Percentiles rank a stretch among this genome's conserved stretches.
phyloP scores from a whole-genome alignment of 2,329 filamentous ascomycete genomes.

The Didymella arachidicola region DNA sequence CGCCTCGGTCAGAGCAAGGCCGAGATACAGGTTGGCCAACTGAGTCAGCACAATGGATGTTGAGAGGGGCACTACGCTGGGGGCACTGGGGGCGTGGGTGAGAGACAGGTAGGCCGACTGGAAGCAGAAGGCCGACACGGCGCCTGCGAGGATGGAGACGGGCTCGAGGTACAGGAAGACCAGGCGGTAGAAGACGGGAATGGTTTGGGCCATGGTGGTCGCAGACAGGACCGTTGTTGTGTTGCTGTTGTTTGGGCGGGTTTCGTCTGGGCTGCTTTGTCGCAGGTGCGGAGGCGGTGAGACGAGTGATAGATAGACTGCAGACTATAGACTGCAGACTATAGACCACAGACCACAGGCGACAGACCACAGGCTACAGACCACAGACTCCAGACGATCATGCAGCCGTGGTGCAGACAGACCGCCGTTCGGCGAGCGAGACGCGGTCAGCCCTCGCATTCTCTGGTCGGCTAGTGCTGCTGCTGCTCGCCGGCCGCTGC shows the following conservation, averaged over 20 bases:
- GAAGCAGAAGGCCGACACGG: slow-evolving; percentile 61
- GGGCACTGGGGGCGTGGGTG: slow-evolving; percentile 65
- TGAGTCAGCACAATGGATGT: slow-evolving; percentile 75
- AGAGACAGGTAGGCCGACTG: slow-evolving; percentile 68
- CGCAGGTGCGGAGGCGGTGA: slow-evolving; percentile 12
- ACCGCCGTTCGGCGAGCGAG: slow-evolving; percentile 4
- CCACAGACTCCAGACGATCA: not conserved
- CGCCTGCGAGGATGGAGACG: slow-evolving; percentile 61
- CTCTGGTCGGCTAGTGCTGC: not conserved
- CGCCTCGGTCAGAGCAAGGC: slow-evolving; percentile 80
- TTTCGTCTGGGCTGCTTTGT: slow-evolving; percentile 16
- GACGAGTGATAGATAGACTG: too few species aligned
- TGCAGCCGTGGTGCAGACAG: slow-evolving; percentile 4
- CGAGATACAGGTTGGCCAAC: slow-evolving; percentile 78
- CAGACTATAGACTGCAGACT: too few species aligned
- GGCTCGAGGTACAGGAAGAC: slow-evolving; percentile 81
- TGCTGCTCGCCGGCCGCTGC: not conserved
- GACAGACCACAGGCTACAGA: too few species aligned
- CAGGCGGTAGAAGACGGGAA: slow-evolving; percentile 70
- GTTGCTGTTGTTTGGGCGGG: slow-evolving; percentile 24
- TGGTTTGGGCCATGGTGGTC: slow-evolving; percentile 44
- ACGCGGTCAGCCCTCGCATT: too few species aligned
- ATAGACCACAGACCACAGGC: too few species aligned
- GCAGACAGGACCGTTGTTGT: not conserved
- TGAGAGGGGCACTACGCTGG: slow-evolving; percentile 61